These are phyloP conservation scores for Kregervanrija pseudodelftensis DNA, from an alignment of 805 yeast species.

Conservation along the genomic window DNA sequence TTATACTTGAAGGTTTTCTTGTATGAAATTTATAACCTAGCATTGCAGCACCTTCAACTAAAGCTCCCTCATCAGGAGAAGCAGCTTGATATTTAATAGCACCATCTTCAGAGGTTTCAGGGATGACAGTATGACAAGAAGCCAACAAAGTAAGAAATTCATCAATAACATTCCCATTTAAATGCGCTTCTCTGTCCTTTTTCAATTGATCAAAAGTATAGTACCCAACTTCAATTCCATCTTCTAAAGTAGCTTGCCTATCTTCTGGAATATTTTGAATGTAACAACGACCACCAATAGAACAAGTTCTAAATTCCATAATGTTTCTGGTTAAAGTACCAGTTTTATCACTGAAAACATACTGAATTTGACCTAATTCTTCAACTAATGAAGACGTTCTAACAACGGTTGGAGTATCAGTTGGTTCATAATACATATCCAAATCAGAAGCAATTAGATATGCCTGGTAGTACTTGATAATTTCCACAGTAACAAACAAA, in stretches of 20 bases:
- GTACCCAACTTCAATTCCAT: conserved; percentile 77
- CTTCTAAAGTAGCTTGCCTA: conserved; percentile 57
- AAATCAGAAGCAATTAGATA: conserved; percentile 88
- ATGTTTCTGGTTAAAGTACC: conserved; percentile 94
- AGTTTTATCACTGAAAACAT: conserved; percentile 93
- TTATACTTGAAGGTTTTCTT: conserved; percentile 78
- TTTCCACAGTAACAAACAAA: conserved; percentile 90
- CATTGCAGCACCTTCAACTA: conserved; percentile 92
- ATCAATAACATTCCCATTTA: conserved; percentile 42
- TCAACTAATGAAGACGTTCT: conserved; percentile 94
- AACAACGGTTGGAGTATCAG: conserved; percentile 92
- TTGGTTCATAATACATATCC: conserved; percentile 80
- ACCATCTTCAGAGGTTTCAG: conserved; percentile 64
- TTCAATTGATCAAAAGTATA: conserved; percentile 62
- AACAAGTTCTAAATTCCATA: conserved; percentile 92
- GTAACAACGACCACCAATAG: conserved; percentile 89
- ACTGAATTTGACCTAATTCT: conserved; percentile 94
- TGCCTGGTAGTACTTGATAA: conserved; percentile 93
- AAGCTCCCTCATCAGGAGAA: conserved; percentile 98
- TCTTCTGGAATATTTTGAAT: conserved; percentile 90
- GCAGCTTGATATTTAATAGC: conserved; percentile 93
- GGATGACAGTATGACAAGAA: conserved; percentile 96
- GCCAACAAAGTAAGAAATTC: conserved; percentile 80
- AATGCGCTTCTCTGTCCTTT: conserved; percentile 23
- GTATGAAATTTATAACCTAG: conserved; percentile 79